Evolutionary conservation across 1,284 basidiomycete species (phyloP).

Genomic region (Sanghuangporus sanghuang): DNA sequence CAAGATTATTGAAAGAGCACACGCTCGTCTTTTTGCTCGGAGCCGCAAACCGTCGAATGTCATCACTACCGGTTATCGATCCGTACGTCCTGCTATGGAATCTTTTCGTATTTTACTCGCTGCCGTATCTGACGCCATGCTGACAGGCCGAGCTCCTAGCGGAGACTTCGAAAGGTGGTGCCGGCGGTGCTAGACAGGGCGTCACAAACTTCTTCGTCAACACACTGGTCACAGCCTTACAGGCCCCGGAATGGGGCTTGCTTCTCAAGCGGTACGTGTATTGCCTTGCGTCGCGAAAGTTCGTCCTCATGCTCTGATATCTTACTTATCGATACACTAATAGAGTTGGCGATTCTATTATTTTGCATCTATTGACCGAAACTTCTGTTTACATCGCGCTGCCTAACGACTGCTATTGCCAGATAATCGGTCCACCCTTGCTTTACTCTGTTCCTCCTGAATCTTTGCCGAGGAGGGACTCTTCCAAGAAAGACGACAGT

Average conservation of each 20-base stretch:
- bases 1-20: conserved; percentile 57
- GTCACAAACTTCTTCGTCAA: conserved; percentile 67
- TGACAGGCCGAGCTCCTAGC: conserved; percentile 19
- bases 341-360: conserved; percentile 67
- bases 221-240: conserved; percentile 64
- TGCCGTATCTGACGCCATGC: not conserved
- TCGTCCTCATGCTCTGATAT: too few relatives aligned
- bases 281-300: too few relatives aligned
- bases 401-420: conserved; percentile 76
- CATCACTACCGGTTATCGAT: conserved; percentile 60
- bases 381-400: conserved; percentile 70
- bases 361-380: conserved; percentile 69
- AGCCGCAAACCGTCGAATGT: conserved; percentile 45
- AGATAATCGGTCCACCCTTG: conserved; percentile 70
- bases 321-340: not conserved
- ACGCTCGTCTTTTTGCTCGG: conserved; percentile 43
- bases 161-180: conserved; percentile 24
- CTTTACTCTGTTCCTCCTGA: conserved; percentile 37
- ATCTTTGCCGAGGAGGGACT: not conserved
- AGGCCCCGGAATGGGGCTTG: conserved; percentile 60
- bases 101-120: not conserved
- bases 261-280: conserved; percentile 54
- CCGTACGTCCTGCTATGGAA: conserved; percentile 34
- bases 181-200: conserved; percentile 27
- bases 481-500: not conserved